A percentile compares a stretch with the other conserved stretches of the same genome.
Conservation (phyloP, 331 rosid genomes). For the Erythrophleum ivorense region DNA sequence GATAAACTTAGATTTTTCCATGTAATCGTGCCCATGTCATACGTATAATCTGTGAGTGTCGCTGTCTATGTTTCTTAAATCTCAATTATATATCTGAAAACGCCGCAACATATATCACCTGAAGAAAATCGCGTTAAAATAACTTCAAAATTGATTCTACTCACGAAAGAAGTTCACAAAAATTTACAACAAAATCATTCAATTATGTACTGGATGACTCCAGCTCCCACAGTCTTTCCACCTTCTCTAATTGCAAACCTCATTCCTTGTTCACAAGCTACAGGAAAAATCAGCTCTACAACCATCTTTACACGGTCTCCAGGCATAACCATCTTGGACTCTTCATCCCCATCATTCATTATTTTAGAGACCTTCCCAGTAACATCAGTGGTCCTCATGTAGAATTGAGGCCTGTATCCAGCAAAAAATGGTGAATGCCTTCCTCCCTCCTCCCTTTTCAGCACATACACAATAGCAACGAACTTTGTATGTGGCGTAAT, state of each 20-base stretch:
- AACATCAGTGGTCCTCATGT: conserved; percentile 76
- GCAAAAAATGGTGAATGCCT: conserved; percentile 68
- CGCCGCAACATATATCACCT: neutral
- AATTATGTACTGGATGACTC: conserved; percentile 71
- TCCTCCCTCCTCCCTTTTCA: conserved; percentile 69
- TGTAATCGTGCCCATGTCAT: too few relatives aligned
- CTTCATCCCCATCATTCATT: conserved; percentile 68
- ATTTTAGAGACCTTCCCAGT: conserved; percentile 59
- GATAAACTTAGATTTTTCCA: too few relatives aligned
- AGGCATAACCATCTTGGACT: conserved; percentile 66
- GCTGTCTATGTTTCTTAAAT: neutral
- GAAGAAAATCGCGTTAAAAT: neutral
- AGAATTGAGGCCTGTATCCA: conserved; percentile 66
- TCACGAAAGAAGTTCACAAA: neutral
- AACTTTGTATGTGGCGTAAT: conserved; percentile 68
- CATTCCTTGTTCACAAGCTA: conserved; percentile 72
- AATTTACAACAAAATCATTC: conserved; percentile 43
- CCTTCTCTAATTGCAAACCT: conserved; percentile 85
- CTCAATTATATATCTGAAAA: neutral
- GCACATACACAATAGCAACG: conserved; percentile 60
- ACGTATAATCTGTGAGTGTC: neutral
- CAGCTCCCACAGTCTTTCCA: conserved; percentile 86
- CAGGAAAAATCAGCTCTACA: conserved; percentile 43
- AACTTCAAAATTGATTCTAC: neutral
- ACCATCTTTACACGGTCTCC: conserved; percentile 49